These are phyloP conservation scores for Penicillium paradoxum DNA, from an alignment of 495 filamentous ascomycete species.

Conservation along the genomic window DNA sequence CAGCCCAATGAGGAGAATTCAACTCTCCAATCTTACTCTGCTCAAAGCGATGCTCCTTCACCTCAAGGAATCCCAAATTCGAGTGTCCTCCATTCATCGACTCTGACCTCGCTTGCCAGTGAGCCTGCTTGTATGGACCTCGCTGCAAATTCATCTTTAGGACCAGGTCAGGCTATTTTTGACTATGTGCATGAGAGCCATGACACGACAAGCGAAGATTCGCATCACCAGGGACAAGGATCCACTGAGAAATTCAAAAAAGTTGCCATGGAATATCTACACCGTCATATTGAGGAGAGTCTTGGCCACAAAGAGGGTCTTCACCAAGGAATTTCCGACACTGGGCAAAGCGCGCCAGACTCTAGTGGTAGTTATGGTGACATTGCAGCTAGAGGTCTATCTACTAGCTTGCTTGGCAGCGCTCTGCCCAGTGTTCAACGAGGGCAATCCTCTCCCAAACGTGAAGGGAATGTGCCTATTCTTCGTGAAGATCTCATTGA, in stretches of 20 bases:
- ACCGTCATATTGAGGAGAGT: background rate
- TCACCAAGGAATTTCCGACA: background rate
- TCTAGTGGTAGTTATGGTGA: background rate
- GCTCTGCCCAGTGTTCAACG: background rate
- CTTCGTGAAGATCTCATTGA: constrained; percentile 2
- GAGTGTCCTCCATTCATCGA: background rate
- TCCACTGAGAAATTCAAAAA: background rate
- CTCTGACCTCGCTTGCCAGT: background rate
- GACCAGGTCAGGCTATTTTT: background rate
- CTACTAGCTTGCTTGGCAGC: background rate
- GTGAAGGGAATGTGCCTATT: background rate
- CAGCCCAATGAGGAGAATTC: background rate
- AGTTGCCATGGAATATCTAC: background rate
- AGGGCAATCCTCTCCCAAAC: background rate
- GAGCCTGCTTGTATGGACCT: background rate
- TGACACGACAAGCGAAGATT: too few species aligned
- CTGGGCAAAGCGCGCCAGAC: background rate
- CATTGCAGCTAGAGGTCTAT: background rate
- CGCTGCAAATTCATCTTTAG: background rate
- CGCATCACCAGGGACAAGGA: background rate
- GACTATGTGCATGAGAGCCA: background rate
- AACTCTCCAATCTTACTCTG: background rate
- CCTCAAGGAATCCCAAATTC: background rate
- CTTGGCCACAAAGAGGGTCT: background rate
- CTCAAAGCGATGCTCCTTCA: background rate